Evolutionary conservation across 1,139 yeast species (phyloP), one percentile per base, ranked within the genome.

Genomic region (Pichia sp.): DNA sequence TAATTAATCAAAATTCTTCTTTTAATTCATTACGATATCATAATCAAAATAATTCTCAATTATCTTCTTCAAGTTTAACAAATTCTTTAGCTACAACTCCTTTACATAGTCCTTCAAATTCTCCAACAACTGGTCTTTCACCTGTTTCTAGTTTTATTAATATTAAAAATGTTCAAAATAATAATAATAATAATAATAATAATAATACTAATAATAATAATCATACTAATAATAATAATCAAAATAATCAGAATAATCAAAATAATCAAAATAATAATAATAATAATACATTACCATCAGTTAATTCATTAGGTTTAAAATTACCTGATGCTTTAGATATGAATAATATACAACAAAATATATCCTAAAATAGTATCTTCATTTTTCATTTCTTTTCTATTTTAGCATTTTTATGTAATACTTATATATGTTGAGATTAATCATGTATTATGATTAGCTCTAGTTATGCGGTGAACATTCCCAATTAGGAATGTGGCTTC

Each of bases 81-180:
- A 41, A 25, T 11, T 36, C 39, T 16, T 23, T 38, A 10, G 32
- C 37, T 4, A 35, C 47, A 9, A 35, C 48, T 1, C 49, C 49
- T 4, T 16, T 37, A 16, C 41, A 31, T 16, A 41, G 48, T 33
- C 48, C 48, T n/a, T 8, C 40, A 8, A 6, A 30, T 5, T 36
- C 44, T 16, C 44, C 40, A 6, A 30, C 35, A 20, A 30, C 35
- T 12, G 43, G 38, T 4, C 25, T 39, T 6, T 45, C 48, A 1
- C 48, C 48, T 2, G 39, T 41, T 12, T 40, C 46, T n/a, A 43
- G 43, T 27, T 40, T 23, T 24, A 27, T 20, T 7, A 40, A 43
- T 35, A 28, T 36, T 2, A 31, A 35, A 23, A 39, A 33, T 22
- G 28, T 26, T 8, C 8, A 20, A 31, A 28, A 23, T 4, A 33